These are phyloP conservation scores for Tetrapyrgos nigripes DNA, from an alignment of 1,284 basidiomycete genomes.

Conservation along the genomic window DNA sequence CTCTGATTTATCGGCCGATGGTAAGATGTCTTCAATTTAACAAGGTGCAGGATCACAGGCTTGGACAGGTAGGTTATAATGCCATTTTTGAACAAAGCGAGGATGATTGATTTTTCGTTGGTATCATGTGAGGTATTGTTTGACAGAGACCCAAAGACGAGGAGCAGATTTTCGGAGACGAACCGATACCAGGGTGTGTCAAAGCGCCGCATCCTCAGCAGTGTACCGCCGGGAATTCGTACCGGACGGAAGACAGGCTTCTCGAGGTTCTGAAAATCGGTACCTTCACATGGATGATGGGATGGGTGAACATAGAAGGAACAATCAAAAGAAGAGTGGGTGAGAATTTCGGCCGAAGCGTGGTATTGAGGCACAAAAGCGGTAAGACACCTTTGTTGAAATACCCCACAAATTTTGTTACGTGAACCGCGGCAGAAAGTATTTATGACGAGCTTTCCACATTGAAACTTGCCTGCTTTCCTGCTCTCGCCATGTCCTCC, in stretches of 20 bases:
- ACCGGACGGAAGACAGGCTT: not conserved
- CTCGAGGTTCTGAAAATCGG: not conserved
- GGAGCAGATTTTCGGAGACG: too few species aligned
- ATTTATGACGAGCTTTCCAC: not conserved
- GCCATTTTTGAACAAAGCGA: too few species aligned
- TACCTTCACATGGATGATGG: not conserved
- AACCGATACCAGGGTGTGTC: too few species aligned
- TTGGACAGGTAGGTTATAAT: too few species aligned
- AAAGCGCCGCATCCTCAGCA: too few species aligned
- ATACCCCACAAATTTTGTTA: not conserved
- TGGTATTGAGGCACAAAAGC: not conserved
- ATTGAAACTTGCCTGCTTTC: not conserved
- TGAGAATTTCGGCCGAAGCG: not conserved
- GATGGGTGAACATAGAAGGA: not conserved
- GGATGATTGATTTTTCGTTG: too few species aligned
- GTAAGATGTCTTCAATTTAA: too few species aligned
- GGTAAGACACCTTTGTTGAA: not conserved
- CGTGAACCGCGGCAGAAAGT: not conserved
- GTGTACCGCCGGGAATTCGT: too few species aligned
- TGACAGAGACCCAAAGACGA: too few species aligned
- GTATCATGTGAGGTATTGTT: too few species aligned
- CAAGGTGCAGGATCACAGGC: too few species aligned
- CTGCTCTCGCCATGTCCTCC: not conserved
- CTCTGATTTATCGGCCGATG: too few species aligned
- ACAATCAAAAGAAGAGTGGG: not conserved